Conservation (phyloP, 2,329 filamentous ascomycete species). For the Diaporthe velutina region DNA sequence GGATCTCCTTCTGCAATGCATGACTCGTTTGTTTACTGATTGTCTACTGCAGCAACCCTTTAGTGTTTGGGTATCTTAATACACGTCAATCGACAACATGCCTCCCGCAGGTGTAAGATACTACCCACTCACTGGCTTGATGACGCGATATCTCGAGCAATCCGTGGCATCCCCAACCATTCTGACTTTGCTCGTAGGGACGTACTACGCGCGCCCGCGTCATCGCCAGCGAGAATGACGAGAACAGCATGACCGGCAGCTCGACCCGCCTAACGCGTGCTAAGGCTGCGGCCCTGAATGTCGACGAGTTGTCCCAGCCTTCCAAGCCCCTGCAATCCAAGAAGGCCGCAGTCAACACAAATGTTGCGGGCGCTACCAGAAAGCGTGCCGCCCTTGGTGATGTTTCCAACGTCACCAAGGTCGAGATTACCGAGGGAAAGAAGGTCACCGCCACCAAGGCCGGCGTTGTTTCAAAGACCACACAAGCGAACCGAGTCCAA, state of each 20-base stretch:
- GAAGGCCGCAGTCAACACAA: constrained; percentile 68
- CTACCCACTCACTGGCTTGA: constrained; percentile 25
- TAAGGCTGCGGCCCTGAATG: constrained; percentile 82
- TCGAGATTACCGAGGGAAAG: constrained; percentile 78
- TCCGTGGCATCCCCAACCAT: constrained; percentile 4
- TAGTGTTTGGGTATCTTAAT: constrained; percentile 36
- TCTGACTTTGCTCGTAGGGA: constrained; percentile 62
- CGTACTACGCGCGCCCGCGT: constrained; percentile 78
- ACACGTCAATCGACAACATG: constrained; percentile 38
- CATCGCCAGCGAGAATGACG: constrained; percentile 93
- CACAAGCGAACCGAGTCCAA: constrained; percentile 84
- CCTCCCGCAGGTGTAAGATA: constrained; percentile 53
- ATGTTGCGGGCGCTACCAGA: constrained; percentile 60
- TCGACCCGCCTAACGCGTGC: constrained; percentile 92
- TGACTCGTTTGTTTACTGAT: constrained; percentile 27
- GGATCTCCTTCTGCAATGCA: constrained; percentile 24
- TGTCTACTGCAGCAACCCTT: constrained; percentile 31
- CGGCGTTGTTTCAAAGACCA: constrained; percentile 82
- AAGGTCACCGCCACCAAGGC: constrained; percentile 74
- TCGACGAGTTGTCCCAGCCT: constrained; percentile 70
- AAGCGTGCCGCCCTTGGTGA: constrained; percentile 91
- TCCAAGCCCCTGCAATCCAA: constrained; percentile 77
- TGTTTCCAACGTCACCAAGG: constrained; percentile 94
- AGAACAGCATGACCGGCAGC: constrained; percentile 71
- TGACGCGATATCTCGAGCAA: constrained; percentile 19